Evolutionary conservation across 331 rosid genomes (phyloP).

Genomic region (Telfairia occidentalis): DNA sequence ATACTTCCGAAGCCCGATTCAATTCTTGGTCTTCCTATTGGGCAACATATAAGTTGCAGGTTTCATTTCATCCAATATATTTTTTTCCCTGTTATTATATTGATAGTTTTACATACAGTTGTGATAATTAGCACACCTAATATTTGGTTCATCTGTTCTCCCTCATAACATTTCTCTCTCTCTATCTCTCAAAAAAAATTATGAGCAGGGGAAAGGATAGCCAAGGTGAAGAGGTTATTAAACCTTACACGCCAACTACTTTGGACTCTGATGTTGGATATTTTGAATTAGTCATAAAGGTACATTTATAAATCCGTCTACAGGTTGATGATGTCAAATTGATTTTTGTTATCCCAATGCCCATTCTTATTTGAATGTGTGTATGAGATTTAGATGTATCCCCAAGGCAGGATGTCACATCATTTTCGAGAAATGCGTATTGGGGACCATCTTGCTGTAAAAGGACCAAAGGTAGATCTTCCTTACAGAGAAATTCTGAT

Average conservation of each 20-base stretch:
- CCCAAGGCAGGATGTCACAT: constrained; percentile 99
- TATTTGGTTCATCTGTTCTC: not conserved
- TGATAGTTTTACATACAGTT: not conserved
- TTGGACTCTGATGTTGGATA: constrained; percentile 87
- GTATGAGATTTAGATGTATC: constrained; percentile 60
- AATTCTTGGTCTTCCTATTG: constrained; percentile 91
- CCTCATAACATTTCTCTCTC: too few relatives aligned
- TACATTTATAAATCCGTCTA: constrained; percentile 8
- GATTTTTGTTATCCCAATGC: constrained; percentile 4
- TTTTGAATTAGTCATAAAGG: constrained; percentile 94
- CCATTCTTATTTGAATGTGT: not conserved
- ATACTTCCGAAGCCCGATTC: constrained; percentile 70
- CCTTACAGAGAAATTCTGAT: not conserved
- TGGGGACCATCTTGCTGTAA: constrained; percentile 76
- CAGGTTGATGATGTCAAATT: not conserved
- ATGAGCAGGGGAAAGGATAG: constrained; percentile 79
- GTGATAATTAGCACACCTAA: not conserved
- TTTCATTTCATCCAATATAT: constrained; percentile 21
- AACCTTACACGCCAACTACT: constrained; percentile 89
- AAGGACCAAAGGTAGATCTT: constrained; percentile 77
- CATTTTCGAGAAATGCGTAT: constrained; percentile 91
- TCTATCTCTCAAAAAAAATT: not conserved
- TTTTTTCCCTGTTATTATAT: constrained; percentile 5
- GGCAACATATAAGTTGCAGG: constrained; percentile 98
- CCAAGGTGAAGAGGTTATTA: constrained; percentile 74